phyloP scores from a whole-genome alignment of 2,329 filamentous ascomycete genomes.

The Incumbomyces delicatus region DNA sequence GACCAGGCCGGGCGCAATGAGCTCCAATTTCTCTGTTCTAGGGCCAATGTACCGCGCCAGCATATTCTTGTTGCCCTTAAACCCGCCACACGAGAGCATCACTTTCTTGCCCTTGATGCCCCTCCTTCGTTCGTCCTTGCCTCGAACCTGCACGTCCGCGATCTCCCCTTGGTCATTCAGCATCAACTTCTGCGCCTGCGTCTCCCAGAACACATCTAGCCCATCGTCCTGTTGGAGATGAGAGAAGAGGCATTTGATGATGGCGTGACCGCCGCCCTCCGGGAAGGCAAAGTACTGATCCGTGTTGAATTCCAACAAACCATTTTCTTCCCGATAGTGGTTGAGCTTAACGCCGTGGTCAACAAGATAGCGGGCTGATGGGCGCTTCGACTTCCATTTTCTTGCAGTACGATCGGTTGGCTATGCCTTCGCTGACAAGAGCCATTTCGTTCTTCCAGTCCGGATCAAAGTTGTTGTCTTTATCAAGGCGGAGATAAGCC shows the following conservation, averaged over 20 bases:
- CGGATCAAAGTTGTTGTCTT: constrained; percentile 22
- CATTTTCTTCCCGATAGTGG: constrained; percentile 32
- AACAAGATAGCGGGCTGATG: constrained; percentile 28
- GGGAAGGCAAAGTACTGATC: constrained; percentile 33
- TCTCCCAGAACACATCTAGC: constrained; percentile 30
- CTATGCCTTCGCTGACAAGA: constrained; percentile 22
- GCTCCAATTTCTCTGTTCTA: constrained; percentile 30
- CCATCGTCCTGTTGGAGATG: constrained; percentile 27
- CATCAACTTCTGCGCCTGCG: constrained; percentile 28
- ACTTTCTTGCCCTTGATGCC: constrained; percentile 22
- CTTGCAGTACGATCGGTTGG: constrained; percentile 32
- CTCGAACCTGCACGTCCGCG: constrained; percentile 30
- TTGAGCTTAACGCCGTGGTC: constrained; percentile 26
- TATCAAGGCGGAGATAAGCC: constrained; percentile 33
- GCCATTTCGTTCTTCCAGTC: constrained; percentile 19
- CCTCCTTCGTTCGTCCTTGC: constrained; percentile 26
- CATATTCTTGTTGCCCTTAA: constrained; percentile 35
- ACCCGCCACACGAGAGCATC: constrained; percentile 33
- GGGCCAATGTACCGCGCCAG: constrained; percentile 30
- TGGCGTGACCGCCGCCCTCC: constrained; percentile 31
- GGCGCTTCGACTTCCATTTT: constrained; percentile 30
- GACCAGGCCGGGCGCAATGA: constrained; percentile 33
- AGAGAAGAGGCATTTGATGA: constrained; percentile 30
- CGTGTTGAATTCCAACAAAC: constrained; percentile 33
- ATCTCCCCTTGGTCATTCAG: constrained; percentile 28